Evolutionary conservation across 1,139 yeast species (phyloP), one percentile per base, ranked within the genome.

Genomic region (Hemisphaericaspora xylanilytica): DNA sequence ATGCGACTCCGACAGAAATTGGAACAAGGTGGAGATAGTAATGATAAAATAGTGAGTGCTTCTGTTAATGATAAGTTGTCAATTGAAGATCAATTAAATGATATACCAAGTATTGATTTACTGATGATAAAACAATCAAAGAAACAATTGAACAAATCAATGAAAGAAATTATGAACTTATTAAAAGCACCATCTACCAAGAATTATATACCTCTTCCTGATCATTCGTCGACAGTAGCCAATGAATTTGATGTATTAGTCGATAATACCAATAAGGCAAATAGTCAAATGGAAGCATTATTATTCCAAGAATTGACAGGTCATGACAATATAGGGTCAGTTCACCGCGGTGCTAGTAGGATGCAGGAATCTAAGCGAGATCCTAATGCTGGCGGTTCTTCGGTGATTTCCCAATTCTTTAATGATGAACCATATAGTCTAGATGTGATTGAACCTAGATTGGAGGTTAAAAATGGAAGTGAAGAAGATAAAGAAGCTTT

Each of bases 31-130:
- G 32, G 31, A 3, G 33, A 17, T 4, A 9, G 25, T 2, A 26
- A 16, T 11, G 33, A 28, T 12, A 34, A 17, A 2, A 24, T 16
- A 24, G 29, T 16, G 22, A 29, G 11, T 9, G 26, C 21, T 24
- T 17, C 15, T 17, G 24, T n/a, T n/a, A n/a, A n/a, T n/a, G n/a
- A 32, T 20, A 9, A 20, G 22, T 9, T 20, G 22, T 20, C 22
- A 9, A 38, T 32, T n/a, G 34, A 27, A 5, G 13, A 11, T 8
- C 33, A 28, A 6, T 8, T 16, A 6, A 28, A 16, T 28, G 32
- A 18, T n/a, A 33, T 70, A 27, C 74, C 75, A 1, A 68, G 67
- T 16, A 58, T 70, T n/a, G 75, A 71, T 46, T 56, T 72, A 25
- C 59, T 51, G 46, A 49, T 60, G 4, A 67, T 72, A 37, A 66